Evolutionary conservation across 345 rosid genomes (phyloP).

Genomic region (Cardamine occulta): DNA sequence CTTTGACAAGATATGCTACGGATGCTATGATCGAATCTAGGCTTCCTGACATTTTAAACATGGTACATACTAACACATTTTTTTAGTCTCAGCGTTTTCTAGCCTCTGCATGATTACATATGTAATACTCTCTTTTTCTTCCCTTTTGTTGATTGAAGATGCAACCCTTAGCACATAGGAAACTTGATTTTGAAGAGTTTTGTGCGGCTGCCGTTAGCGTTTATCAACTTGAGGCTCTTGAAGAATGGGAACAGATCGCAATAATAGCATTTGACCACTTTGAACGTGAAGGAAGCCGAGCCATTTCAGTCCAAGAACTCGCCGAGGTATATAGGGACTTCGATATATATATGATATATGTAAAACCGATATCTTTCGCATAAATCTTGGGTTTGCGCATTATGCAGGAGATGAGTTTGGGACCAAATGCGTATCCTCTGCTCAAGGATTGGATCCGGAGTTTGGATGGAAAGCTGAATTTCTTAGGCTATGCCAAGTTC

Average conservation of each 20-base stretch:
- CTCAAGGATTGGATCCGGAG: conserved; percentile 92
- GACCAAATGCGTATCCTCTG: conserved; percentile 67
- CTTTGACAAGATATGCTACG: conserved; percentile 64
- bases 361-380: not conserved
- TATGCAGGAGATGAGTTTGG: conserved; percentile 84
- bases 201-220: conserved; percentile 91
- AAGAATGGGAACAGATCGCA: conserved; percentile 88
- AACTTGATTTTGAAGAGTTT: conserved; percentile 93
- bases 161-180: conserved; percentile 52
- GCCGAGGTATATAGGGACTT: conserved; percentile 60
- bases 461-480: conserved; percentile 88
- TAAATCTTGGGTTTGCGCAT: conserved; percentile 7
- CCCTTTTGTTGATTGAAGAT: conserved; percentile 30
- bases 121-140: not conserved
- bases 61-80: conserved; percentile 46
- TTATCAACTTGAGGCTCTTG: conserved; percentile 95
- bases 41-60: conserved; percentile 69
- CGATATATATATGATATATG: not conserved
- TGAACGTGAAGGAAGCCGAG: conserved; percentile 86
- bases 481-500: conserved; percentile 82
- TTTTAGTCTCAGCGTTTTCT: not conserved
- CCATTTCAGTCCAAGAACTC: conserved; percentile 81
- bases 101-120: not conserved
- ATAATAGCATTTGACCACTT: conserved; percentile 82
- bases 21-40: conserved; percentile 86